These are phyloP conservation scores for Arachnopeziza araneosa DNA, from an alignment of 2,329 filamentous ascomycete genomes.

Conservation along the genomic window DNA sequence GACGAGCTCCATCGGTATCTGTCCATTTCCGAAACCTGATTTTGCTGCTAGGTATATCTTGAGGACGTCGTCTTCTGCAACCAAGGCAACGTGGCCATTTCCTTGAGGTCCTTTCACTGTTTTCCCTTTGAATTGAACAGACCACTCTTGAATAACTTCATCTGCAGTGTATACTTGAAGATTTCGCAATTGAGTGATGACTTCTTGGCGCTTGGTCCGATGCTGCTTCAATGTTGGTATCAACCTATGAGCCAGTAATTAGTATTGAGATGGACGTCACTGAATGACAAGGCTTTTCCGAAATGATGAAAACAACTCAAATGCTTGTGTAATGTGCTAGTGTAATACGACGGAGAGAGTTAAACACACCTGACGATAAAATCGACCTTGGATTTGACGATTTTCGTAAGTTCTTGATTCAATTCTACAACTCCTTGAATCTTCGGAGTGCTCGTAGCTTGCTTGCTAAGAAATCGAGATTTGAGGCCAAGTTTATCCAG, in stretches of 20 bases:
- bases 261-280: too few species aligned
- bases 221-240: conserved; percentile 2
- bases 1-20: conserved; percentile 6
- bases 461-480: conserved; percentile 1
- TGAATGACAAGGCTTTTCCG: too few species aligned
- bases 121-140: conserved; percentile 3
- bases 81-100: conserved; percentile 4
- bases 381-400: conserved; percentile 4
- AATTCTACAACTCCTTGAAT: conserved; percentile 1
- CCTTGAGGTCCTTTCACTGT: conserved; percentile 1
- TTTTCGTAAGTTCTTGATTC: conserved; percentile 2
- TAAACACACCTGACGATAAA: conserved; percentile 10
- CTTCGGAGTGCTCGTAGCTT: conserved; percentile 1
- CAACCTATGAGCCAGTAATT: too few species aligned
- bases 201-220: neutral
- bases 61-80: neutral
- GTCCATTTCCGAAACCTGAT: neutral
- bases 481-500: conserved; percentile 2
- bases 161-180: conserved; percentile 7
- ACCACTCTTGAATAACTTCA: conserved; percentile 9
- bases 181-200: conserved; percentile 2
- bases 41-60: conserved; percentile 4
- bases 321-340: too few species aligned
- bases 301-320: too few species aligned
- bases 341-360: too few species aligned